Percentiles rank a stretch among this genome's conserved stretches.
Evolutionary conservation across 2,329 filamentous ascomycete species (phyloP).

Genomic region (Aspergillus pseudoviridinutans): DNA sequence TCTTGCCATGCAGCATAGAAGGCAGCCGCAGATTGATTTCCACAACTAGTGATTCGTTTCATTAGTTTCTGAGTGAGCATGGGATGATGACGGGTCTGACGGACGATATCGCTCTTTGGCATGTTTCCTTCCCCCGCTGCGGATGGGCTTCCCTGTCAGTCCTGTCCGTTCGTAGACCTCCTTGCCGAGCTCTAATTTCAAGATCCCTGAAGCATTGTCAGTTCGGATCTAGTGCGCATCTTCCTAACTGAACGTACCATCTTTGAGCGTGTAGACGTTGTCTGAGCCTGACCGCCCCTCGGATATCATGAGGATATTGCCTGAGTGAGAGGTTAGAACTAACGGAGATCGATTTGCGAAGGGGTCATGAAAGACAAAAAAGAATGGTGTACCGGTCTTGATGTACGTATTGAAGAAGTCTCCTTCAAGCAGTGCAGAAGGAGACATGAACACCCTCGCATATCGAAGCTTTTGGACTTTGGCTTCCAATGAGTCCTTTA

Average conservation of each 20-base stretch:
- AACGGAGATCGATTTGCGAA: not conserved
- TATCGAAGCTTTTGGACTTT: constrained; percentile 49
- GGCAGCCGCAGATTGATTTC: constrained; percentile 69
- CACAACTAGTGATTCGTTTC: constrained; percentile 54
- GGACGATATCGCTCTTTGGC: constrained; percentile 71
- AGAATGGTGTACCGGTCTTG: constrained; percentile 59
- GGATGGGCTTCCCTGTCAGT: constrained; percentile 66
- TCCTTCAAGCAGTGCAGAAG: constrained; percentile 66
- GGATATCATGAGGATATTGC: constrained; percentile 78
- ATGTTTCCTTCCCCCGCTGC: constrained; percentile 57
- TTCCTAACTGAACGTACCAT: constrained; percentile 52
- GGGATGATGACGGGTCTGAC: constrained; percentile 9
- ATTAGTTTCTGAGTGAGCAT: constrained; percentile 2
- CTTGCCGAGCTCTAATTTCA: constrained; percentile 75
- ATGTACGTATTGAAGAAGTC: constrained; percentile 82
- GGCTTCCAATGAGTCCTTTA: constrained; percentile 51
- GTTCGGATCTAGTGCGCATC: not conserved
- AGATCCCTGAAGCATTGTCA: constrained; percentile 49
- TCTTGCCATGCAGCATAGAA: constrained; percentile 79
- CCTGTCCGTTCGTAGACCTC: constrained; percentile 80
- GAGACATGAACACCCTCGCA: constrained; percentile 66
- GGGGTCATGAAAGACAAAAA: not conserved
- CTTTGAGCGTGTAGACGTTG: constrained; percentile 65
- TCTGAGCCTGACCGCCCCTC: constrained; percentile 68
- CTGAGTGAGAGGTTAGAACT: constrained; percentile 41